Evolutionary conservation across 106 monocot species (phyloP).

Genomic region (Triglochin maritima): DNA sequence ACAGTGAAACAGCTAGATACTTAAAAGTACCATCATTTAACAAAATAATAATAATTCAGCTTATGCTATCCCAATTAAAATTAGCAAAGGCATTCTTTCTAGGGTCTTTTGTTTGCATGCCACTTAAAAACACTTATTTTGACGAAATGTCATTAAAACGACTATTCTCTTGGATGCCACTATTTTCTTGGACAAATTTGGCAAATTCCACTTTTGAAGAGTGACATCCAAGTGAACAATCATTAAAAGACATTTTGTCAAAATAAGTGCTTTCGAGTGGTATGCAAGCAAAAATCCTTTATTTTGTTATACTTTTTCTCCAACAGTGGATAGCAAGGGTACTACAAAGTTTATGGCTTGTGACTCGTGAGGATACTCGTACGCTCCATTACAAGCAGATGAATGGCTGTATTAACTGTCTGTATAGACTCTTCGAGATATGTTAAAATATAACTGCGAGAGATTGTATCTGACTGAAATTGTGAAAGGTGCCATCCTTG

Average conservation of each 20-base stretch:
- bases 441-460: conserved; percentile 85
- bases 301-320: background rate
- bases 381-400: conserved; percentile 56
- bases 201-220: background rate
- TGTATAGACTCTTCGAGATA: conserved; percentile 88
- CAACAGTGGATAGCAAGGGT: background rate
- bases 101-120: too few species aligned
- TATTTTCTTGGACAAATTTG: too few species aligned
- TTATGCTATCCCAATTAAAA: too few species aligned
- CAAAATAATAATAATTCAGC: too few species aligned
- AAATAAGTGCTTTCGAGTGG: too few species aligned
- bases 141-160: too few species aligned
- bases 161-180: too few species aligned
- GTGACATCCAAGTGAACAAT: background rate
- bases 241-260: too few species aligned
- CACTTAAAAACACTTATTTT: too few species aligned
- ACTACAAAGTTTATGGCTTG: background rate
- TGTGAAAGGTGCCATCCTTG: conserved; percentile 75
- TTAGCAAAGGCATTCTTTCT: too few species aligned
- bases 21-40: too few species aligned
- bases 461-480: conserved; percentile 73
- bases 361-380: conserved; percentile 73
- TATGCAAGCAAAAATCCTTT: background rate
- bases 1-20: too few species aligned
- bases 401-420: conserved; percentile 70